Evolutionary conservation across 805 yeast genomes (phyloP).

Genomic region (Metschnikowia similis): DNA sequence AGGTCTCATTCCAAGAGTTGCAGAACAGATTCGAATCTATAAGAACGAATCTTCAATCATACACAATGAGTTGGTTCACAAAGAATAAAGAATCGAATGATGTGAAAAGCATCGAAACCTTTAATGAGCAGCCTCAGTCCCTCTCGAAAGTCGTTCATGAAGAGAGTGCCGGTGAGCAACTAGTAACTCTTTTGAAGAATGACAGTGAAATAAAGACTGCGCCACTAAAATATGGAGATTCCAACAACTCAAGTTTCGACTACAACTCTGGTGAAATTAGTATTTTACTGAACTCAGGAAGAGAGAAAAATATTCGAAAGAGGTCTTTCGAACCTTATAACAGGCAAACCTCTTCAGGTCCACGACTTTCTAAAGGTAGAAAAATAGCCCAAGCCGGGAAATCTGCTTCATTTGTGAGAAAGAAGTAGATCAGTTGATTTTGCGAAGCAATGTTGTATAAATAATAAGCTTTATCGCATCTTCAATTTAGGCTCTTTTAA

Average conservation of each 20-base stretch:
- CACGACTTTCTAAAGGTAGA: constrained; percentile 48
- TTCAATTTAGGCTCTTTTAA: no score
- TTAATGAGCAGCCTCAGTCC: not conserved
- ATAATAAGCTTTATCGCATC: not conserved
- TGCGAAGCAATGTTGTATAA: not conserved
- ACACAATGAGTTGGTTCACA: not conserved
- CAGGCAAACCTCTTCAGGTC: constrained; percentile 44
- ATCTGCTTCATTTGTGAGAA: constrained; percentile 30
- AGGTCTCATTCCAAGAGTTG: not conserved
- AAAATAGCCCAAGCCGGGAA: constrained; percentile 35
- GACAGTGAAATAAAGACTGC: constrained; percentile 5
- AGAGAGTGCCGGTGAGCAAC: not conserved
- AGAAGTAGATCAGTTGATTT: constrained; percentile 1
- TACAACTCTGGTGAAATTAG: constrained; percentile 9
- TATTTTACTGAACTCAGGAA: constrained; percentile 13
- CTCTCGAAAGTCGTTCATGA: not conserved
- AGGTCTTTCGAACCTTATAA: constrained; percentile 58
- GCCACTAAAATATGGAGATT: not conserved
- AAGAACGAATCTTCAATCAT: not conserved
- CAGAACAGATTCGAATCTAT: not conserved
- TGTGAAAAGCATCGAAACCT: not conserved
- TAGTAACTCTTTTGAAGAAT: not conserved
- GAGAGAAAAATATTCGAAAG: constrained; percentile 30
- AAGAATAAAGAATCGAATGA: not conserved
- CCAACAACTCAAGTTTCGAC: constrained; percentile 4